A percentile compares a stretch with the other conserved stretches of the same genome.
phyloP scores from a whole-genome alignment of 805 yeast genomes.

The Clavispora asparagi region DNA sequence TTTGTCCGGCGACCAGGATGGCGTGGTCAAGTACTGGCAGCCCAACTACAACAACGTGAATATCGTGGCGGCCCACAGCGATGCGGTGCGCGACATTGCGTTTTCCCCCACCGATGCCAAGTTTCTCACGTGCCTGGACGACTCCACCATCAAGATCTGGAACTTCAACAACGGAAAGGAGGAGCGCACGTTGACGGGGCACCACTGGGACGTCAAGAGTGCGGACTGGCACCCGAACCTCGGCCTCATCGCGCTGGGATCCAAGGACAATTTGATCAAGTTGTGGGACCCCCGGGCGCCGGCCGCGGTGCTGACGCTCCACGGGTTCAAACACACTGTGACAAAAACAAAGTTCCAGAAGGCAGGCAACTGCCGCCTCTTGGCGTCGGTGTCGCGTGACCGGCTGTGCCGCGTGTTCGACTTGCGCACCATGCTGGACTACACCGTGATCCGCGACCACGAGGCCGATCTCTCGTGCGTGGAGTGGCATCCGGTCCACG shows the following conservation, averaged over 20 bases:
- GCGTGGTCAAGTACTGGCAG: constrained; percentile 92
- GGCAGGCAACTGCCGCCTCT: constrained; percentile 59
- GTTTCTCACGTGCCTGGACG: constrained; percentile 93
- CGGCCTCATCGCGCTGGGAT: constrained; percentile 87
- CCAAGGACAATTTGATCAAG: constrained; percentile 89
- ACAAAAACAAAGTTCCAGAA: constrained; percentile 83
- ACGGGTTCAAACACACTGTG: constrained; percentile 94
- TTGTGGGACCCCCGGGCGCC: constrained; percentile 94
- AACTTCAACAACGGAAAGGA: constrained; percentile 84
- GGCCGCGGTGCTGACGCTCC: constrained; percentile 69
- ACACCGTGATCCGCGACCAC: constrained; percentile 66
- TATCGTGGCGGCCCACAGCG: constrained; percentile 66
- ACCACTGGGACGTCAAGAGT: constrained; percentile 98
- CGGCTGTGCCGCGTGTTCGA: constrained; percentile 85
- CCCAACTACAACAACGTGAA: constrained; percentile 96
- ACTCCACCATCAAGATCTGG: constrained; percentile 87
- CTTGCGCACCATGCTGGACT: constrained; percentile 75
- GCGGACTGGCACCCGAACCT: constrained; percentile 94
- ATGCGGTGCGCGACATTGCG: constrained; percentile 79
- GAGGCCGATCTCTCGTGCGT: constrained; percentile 82
- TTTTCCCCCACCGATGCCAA: constrained; percentile 88
- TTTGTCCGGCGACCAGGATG: constrained; percentile 89
- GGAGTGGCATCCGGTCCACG: constrained; percentile 90
- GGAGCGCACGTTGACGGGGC: constrained; percentile 79
- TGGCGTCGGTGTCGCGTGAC: constrained; percentile 88